Conservation (phyloP, 371 early-diverging fungal species). For the Chytridium lagenaria region DNA sequence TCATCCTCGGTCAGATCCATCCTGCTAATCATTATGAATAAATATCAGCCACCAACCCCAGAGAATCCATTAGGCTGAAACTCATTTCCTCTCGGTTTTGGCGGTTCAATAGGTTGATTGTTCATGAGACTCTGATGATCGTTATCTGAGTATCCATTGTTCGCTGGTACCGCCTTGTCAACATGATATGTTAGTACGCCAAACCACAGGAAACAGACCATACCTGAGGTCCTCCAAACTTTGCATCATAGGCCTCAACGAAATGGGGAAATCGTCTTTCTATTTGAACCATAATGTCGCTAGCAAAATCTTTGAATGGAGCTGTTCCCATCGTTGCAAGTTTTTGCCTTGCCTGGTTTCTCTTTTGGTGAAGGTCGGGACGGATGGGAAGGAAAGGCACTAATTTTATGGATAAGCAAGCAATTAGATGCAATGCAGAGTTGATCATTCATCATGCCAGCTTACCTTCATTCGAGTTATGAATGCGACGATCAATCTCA, state of each 20-base stretch:
- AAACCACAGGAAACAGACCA: too few relatives aligned
- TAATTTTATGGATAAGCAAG: too few relatives aligned
- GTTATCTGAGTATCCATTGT: too few relatives aligned
- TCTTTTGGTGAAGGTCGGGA: constrained; percentile 85
- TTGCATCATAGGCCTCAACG: constrained; percentile 25
- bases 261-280: constrained; percentile 39
- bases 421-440: too few relatives aligned
- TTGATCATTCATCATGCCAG: too few relatives aligned
- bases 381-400: constrained; percentile 84
- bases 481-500: constrained; percentile 80
- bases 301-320: constrained; percentile 85
- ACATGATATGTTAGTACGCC: too few relatives aligned
- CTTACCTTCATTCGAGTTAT: constrained; percentile 68
- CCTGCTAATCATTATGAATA: constrained; percentile 16
- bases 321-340: constrained; percentile 81
- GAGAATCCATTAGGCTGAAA: background rate
- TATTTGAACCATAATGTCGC: constrained; percentile 85
- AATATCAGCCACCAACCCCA: too few relatives aligned
- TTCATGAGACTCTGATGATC: background rate
- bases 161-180: too few relatives aligned
- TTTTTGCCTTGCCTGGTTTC: constrained; percentile 95
- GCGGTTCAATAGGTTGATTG: background rate
- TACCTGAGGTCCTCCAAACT: constrained; percentile 12
- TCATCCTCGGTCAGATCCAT: constrained; percentile 16
- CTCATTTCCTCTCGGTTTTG: constrained; percentile 1